Base-by-base conservation (phyloP, 768 basidiomycete genomes). In the Mycena rebaudengoi region DNA sequence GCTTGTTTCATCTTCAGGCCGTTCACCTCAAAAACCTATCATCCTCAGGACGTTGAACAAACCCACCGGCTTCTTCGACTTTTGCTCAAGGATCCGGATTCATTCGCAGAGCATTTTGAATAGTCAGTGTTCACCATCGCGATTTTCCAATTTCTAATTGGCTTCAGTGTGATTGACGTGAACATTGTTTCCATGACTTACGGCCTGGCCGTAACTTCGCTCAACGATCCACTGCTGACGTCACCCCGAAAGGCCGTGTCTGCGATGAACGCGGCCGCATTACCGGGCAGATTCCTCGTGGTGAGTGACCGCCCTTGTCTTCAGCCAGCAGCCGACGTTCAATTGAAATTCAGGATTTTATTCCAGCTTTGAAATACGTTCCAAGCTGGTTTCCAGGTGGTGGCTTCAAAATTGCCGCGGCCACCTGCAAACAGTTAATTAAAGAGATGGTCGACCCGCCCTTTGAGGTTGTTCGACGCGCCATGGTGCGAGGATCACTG, bases 361-460 rank as follows among this genome's bases (percentile, higher is more conserved):
- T 65, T 66, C 20, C 74, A 70, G 48, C 73, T 68, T 45, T 64
- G 5, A 64, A 66, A 48, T 58, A 60, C 45, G 61, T 65, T 4
- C 70, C 64, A 28, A 54, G 30, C 12, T 71, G 63, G 63, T 51
- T 69, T 56, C 69, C 66, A 7, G 60, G 66, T 44, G 69, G 66
- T 8, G 58, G 58, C 2, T 70, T 70, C 53, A 30, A 67, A 16
- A 32, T 7, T 18, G 5, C 16, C 32, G 23, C 33, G 45, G 23
- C 32, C 30, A 58, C 55, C 25, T 67, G 65, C 62, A 28, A 32
- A 8, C 11, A 13, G 51, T 7, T 11, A 16, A 23, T 52, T 18
- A 18, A 48, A 25, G 37, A 21, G 37, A 7, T 41, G 33, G 3
- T 44, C 8, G 35, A 44, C 12, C 8, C 29, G n/a, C 46, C 62